Base-by-base conservation (phyloP, 805 yeast genomes). In the Cephaloascus albidus region DNA sequence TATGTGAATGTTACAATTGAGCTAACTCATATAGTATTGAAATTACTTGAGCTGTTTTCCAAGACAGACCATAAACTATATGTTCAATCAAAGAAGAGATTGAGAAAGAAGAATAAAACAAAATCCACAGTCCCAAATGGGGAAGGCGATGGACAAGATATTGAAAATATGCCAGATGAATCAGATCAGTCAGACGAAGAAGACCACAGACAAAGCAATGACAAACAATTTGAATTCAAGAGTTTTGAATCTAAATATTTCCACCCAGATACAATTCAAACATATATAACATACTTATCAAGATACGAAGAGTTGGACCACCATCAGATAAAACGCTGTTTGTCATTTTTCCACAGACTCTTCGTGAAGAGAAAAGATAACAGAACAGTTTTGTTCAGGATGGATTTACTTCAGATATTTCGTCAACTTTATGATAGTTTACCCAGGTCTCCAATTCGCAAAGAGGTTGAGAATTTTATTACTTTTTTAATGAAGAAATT, bases 341-440 rank as follows among this genome's bases (percentile, higher is more conserved):
- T 93, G 6, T 65, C 81, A 1, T 90, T 75, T 51, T 78, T 88
- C 51, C 86, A 85, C 51, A 65, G 85, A 23, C 58, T 86, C 1
- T 77, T 87, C 46, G 78, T 81, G 36, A 49, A 59, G 2, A 68
- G 76, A 36, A 70, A 76, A 33, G 81, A 83, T 41, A 70, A 68
- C 38, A 76, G 78, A 33, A 63, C 78, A 0, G 59, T 74, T 27
- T 55, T 85, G 27, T 80, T 70, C 49, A 64, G 96, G 38, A 53
- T 93, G 27, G 96, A 89, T 53, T 77, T 93, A 52, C 72, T 90
- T 71, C 65, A 72, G 20, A 61, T 83, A 49, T 59, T 83, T 4
- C 61, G 77, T 10, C 68, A 66, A 31, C 55, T 71, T 15, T 51
- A 69, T 20, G 62, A 63, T 26, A 77, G 80, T 4, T 57, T 79